Percentiles rank a stretch among this genome's conserved stretches.
These are phyloP conservation scores for Carex pumila DNA, from an alignment of 176 grass and related monocot genomes.

Conservation along the genomic window DNA sequence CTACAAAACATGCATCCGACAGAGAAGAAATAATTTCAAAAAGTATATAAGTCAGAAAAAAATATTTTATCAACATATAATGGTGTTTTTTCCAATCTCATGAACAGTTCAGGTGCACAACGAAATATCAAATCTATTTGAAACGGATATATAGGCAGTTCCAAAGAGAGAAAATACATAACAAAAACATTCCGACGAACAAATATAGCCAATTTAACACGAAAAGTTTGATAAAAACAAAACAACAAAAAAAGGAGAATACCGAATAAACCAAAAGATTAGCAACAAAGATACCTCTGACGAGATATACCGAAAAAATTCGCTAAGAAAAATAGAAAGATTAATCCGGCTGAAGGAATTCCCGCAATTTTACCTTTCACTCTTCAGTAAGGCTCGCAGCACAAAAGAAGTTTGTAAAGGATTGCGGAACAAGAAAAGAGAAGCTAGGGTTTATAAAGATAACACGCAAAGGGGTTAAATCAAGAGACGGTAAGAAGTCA, in stretches of 20 bases:
- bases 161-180: not conserved
- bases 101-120: not conserved
- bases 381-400: no score
- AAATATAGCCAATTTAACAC: not conserved
- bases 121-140: not conserved
- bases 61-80: not conserved
- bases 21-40: no score
- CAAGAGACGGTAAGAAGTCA: not conserved
- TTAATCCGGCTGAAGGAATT: not conserved
- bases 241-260: not conserved
- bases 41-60: not conserved
- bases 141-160: not conserved
- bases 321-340: not conserved
- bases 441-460: not conserved
- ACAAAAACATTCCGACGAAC: not conserved
- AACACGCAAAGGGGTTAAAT: not conserved
- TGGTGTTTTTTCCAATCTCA: not conserved
- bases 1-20: not conserved
- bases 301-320: not conserved
- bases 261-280: not conserved
- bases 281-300: not conserved
- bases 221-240: not conserved
- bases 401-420: no score
- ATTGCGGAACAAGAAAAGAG: constrained; percentile 3
- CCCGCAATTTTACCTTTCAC: not conserved